Evolutionary conservation across 257 asterid genomes (phyloP).

Genomic region (Euphrasia confusa): DNA sequence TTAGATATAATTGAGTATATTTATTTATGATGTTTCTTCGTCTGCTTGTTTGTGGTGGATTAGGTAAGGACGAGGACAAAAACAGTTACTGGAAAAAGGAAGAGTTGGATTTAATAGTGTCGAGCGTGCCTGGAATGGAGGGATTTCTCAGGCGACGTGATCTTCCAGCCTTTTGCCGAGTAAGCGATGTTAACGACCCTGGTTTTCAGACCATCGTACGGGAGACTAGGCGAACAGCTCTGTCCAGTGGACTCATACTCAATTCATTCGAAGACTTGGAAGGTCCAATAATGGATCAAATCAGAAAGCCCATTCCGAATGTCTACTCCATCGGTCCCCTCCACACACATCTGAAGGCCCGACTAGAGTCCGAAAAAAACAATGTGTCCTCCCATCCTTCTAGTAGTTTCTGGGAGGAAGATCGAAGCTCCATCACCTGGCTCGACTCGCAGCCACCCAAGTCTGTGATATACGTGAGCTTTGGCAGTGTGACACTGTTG

Average conservation of each 20-base stretch:
- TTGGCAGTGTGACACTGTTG: constrained; percentile 40
- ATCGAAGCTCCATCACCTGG: constrained; percentile 39
- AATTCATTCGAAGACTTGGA: constrained; percentile 41
- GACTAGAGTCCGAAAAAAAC: neutral
- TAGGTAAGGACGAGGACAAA: constrained; percentile 39
- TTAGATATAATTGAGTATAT: neutral
- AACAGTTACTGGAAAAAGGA: constrained; percentile 26
- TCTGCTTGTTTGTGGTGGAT: neutral
- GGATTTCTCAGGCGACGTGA: constrained; percentile 38
- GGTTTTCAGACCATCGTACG: neutral
- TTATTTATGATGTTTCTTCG: neutral
- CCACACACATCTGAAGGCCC: constrained; percentile 26
- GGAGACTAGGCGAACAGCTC: constrained; percentile 23
- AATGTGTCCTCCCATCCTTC: constrained; percentile 21
- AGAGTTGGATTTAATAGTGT: constrained; percentile 35
- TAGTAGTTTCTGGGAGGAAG: constrained; percentile 45
- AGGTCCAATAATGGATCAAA: constrained; percentile 31
- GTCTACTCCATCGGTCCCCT: constrained; percentile 38
- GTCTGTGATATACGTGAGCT: constrained; percentile 45
- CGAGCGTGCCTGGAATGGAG: constrained; percentile 41
- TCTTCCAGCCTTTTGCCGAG: constrained; percentile 31
- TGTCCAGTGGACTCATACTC: constrained; percentile 32
- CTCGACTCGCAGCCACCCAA: constrained; percentile 31
- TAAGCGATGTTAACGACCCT: constrained; percentile 20
- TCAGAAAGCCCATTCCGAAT: constrained; percentile 30